These are phyloP conservation scores for Hypoxylon crocopeplum DNA, from an alignment of 495 filamentous ascomycete species.

Conservation along the genomic window DNA sequence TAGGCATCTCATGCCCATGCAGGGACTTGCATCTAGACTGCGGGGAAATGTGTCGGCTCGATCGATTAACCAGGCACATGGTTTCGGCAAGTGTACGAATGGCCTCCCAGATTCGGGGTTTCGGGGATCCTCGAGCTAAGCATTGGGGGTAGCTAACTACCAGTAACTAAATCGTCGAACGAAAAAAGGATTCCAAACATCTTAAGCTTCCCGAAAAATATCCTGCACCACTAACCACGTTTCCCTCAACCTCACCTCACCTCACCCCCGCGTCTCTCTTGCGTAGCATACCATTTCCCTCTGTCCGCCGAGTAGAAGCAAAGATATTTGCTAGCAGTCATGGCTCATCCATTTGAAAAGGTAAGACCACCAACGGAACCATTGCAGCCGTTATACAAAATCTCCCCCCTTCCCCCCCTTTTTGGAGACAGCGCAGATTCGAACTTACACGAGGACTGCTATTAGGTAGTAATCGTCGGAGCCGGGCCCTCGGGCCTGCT, in stretches of 20 bases:
- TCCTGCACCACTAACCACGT: neutral
- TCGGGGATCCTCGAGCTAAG: conserved; percentile 4
- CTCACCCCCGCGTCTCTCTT: conserved; percentile 12
- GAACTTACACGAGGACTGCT: neutral
- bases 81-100: conserved; percentile 30
- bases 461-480: conserved; percentile 56
- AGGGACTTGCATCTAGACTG: conserved; percentile 25
- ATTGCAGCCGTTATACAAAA: neutral
- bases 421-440: neutral
- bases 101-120: conserved; percentile 17
- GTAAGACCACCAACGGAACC: neutral
- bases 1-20: conserved; percentile 14
- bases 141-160: neutral
- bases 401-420: neutral
- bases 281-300: neutral
- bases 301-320: neutral
- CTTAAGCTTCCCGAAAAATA: no score
- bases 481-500: conserved; percentile 65
- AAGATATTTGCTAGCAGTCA: conserved; percentile 13
- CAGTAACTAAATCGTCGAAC: conserved; percentile 4
- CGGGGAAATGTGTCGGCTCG: conserved; percentile 34
- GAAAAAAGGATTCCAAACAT: conserved; percentile 9
- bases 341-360: conserved; percentile 36
- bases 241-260: neutral
- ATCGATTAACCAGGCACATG: conserved; percentile 24